These are phyloP conservation scores for Globisporangium spiculum DNA, from an alignment of 352 stramenopile genomes.

Conservation along the genomic window DNA sequence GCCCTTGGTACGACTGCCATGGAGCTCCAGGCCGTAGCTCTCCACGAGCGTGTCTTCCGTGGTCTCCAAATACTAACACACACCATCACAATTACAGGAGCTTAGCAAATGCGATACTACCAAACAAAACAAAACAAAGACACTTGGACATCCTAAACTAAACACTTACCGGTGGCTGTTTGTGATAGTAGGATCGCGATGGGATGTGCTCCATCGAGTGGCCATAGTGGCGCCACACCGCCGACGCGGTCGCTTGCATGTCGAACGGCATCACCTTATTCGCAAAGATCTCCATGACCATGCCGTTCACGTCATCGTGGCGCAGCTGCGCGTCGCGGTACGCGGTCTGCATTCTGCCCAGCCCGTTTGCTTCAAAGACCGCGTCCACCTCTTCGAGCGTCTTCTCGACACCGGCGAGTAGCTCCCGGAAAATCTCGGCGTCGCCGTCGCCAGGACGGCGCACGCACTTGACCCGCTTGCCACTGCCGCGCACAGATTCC, in stretches of 20 bases:
- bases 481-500: slow-evolving; percentile 45
- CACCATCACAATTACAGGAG: slow-evolving; percentile 16
- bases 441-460: slow-evolving; percentile 31
- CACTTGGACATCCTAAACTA: neutral
- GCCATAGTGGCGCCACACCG: slow-evolving; percentile 55
- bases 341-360: slow-evolving; percentile 45
- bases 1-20: slow-evolving; percentile 42
- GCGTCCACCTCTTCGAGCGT: slow-evolving; percentile 42
- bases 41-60: slow-evolving; percentile 53
- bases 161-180: slow-evolving; percentile 38
- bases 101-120: slow-evolving; percentile 1
- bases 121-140: neutral
- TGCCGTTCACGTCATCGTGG: slow-evolving; percentile 32
- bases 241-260: slow-evolving; percentile 32
- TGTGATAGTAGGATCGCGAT: slow-evolving; percentile 51
- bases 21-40: slow-evolving; percentile 49
- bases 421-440: slow-evolving; percentile 41
- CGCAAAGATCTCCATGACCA: slow-evolving; percentile 53
- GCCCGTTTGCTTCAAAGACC: slow-evolving; percentile 48
- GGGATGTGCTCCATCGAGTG: slow-evolving; percentile 59
- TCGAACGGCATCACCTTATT: slow-evolving; percentile 60
- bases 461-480: slow-evolving; percentile 19
- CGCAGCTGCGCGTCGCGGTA: slow-evolving; percentile 50
- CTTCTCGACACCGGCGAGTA: slow-evolving; percentile 40
- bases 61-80: slow-evolving; percentile 36